These are phyloP conservation scores for Bolboschoenoplectus hybrid DNA, from an alignment of 202 grass and related monocot genomes.

Conservation along the genomic window DNA sequence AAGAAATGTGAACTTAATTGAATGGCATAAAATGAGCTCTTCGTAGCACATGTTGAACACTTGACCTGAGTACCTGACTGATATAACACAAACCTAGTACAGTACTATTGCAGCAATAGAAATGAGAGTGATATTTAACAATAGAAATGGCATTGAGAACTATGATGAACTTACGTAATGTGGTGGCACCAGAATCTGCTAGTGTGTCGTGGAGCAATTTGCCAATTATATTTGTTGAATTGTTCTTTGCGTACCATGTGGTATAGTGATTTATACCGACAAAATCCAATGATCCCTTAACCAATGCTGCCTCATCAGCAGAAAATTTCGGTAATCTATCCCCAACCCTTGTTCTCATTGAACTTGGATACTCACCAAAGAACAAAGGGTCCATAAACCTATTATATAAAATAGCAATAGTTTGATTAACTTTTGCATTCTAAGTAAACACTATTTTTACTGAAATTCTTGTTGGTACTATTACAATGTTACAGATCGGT, in stretches of 20 bases:
- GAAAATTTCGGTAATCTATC: slow-evolving; percentile 74
- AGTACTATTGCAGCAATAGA: neutral
- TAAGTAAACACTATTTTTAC: neutral
- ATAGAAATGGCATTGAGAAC: neutral
- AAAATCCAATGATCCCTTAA: slow-evolving; percentile 87
- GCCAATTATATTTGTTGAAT: slow-evolving; percentile 55
- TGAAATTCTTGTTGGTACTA: neutral
- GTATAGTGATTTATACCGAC: slow-evolving; percentile 98
- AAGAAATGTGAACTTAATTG: slow-evolving; percentile 19
- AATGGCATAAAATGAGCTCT: neutral
- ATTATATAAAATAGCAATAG: neutral
- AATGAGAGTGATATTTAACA: neutral
- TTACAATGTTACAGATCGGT: neutral
- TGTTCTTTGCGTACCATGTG: slow-evolving; percentile 74
- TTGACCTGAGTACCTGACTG: slow-evolving; percentile 20
- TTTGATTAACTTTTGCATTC: neutral
- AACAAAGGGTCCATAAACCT: slow-evolving; percentile 96
- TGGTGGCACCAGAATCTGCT: slow-evolving; percentile 75
- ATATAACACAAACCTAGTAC: slow-evolving; percentile 1
- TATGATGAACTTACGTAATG: slow-evolving; percentile 61
- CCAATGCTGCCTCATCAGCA: slow-evolving; percentile 49
- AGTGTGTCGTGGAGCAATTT: slow-evolving; percentile 57
- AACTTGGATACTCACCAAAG: slow-evolving; percentile 84
- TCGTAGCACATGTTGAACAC: neutral
- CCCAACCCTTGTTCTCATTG: slow-evolving; percentile 70